Evolutionary conservation across 305 asterid species (phyloP).

Genomic region (Solanum hybrid): DNA sequence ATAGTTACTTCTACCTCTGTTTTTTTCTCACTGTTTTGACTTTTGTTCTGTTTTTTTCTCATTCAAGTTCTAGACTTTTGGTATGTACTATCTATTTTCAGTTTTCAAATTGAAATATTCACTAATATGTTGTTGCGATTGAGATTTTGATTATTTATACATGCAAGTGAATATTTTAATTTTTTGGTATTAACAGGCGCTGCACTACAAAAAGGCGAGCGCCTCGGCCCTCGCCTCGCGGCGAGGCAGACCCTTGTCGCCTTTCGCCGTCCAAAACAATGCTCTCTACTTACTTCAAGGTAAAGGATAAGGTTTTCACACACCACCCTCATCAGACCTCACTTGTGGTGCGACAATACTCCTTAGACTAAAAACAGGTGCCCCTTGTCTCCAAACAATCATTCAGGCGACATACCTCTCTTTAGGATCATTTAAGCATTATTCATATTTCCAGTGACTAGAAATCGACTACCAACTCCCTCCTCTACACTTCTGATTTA

Average conservation of each 20-base stretch:
- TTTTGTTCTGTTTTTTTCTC: background rate
- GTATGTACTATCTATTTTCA: background rate
- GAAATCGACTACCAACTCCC: background rate
- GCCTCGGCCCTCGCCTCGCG: background rate
- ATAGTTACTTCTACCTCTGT: background rate
- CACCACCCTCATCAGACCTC: background rate
- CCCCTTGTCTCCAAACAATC: background rate
- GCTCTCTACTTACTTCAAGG: background rate
- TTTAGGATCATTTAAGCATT: background rate
- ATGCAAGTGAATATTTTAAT: background rate
- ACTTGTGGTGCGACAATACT: background rate
- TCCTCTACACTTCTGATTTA: background rate
- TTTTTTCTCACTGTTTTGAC: background rate
- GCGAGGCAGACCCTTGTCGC: background rate
- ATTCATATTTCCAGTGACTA: background rate
- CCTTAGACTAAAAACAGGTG: background rate
- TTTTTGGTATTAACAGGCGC: background rate
- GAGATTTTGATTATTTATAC: background rate
- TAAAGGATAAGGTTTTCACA: background rate
- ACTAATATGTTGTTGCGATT: background rate
- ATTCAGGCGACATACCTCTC: background rate
- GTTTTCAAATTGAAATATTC: background rate
- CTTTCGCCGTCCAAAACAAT: background rate
- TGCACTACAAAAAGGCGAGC: background rate
- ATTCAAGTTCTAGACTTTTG: background rate